Conservation (phyloP, 208 protist species). For the Naegleria lovaniensis region DNA sequence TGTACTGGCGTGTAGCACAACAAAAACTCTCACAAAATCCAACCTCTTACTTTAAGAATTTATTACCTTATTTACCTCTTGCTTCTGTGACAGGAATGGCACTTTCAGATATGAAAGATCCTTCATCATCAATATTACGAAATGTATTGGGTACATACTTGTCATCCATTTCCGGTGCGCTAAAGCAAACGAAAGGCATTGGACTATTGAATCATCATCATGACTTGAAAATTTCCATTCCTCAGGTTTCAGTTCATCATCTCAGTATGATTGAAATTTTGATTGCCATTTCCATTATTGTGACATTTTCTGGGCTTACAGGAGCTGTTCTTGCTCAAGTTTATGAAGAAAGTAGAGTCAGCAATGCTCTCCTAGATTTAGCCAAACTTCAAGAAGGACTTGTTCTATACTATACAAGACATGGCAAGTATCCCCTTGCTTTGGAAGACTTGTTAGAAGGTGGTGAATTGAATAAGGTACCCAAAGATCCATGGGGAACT, state of each 20-base stretch:
- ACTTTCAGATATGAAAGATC: no score
- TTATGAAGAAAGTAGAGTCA: conserved; percentile 18
- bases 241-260: neutral
- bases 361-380: conserved; percentile 19
- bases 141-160: no score
- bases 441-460: conserved; percentile 20
- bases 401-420: conserved; percentile 21
- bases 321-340: neutral
- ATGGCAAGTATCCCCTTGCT: conserved; percentile 13
- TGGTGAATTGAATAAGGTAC: conserved; percentile 27
- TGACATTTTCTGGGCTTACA: conserved; percentile 29
- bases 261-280: conserved; percentile 35
- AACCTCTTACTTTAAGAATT: no score
- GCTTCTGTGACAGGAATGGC: no score
- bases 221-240: no score
- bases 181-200: no score
- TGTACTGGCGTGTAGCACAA: no score
- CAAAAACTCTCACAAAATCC: no score
- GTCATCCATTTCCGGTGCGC: no score
- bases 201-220: no score
- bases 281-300: conserved; percentile 31
- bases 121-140: no score
- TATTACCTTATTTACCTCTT: no score
- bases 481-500: conserved; percentile 31
- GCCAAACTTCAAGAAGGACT: conserved; percentile 15